Conservation (phyloP, 139 green algal species). For the Zygnema cylindricum region DNA sequence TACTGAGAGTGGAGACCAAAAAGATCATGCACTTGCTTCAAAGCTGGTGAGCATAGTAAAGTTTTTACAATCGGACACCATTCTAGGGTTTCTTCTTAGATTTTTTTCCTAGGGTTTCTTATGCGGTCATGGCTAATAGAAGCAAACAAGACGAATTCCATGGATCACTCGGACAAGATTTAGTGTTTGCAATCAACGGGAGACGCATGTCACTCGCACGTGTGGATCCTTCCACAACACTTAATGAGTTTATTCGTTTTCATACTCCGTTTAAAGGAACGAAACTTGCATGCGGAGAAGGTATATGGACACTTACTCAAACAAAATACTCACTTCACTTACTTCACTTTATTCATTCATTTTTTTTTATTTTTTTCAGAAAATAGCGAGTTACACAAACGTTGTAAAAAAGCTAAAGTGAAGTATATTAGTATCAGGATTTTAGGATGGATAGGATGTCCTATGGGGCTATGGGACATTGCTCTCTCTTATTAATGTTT, state of each 20-base stretch:
- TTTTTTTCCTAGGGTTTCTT: not conserved
- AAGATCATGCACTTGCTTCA: not conserved
- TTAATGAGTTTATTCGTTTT: not conserved
- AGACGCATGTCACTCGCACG: not conserved
- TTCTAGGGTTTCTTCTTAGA: not conserved
- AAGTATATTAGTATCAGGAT: not conserved
- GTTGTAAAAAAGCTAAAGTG: not conserved
- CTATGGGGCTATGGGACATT: not conserved
- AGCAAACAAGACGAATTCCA: not conserved
- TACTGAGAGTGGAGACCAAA: too few species aligned
- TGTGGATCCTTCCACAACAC: conserved; percentile 13
- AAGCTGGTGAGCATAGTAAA: not conserved
- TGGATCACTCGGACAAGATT: not conserved
- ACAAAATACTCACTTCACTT: not conserved
- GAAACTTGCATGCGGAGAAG: conserved; percentile 35
- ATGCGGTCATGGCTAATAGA: not conserved
- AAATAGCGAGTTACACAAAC: not conserved
- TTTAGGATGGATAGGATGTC: not conserved
- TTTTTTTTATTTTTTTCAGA: not conserved
- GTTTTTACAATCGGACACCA: not conserved
- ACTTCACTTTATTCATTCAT: not conserved
- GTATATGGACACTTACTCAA: conserved; percentile 7
- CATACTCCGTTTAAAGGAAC: conserved; percentile 8
- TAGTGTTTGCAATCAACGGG: conserved; percentile 18
- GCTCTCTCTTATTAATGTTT: not conserved